Percentiles rank a stretch among this genome's conserved stretches.
Conservation (phyloP, 2,329 filamentous ascomycete genomes). For the Cercospora berteroae region DNA sequence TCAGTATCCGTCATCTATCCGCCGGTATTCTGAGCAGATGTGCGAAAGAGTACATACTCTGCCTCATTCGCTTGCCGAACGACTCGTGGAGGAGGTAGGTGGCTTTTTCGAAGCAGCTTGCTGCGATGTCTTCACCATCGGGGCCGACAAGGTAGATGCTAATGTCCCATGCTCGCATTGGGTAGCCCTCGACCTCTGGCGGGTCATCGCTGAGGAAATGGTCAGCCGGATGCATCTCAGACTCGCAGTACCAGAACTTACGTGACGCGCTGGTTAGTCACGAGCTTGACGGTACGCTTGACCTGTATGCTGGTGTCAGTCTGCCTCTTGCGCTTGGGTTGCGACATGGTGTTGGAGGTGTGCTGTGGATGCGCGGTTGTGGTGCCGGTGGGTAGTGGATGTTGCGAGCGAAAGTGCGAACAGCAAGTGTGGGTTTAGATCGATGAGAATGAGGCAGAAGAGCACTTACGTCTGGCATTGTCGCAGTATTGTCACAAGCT, state of each 20-base stretch:
- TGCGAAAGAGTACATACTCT: constrained; percentile 43
- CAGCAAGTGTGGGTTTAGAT: background rate
- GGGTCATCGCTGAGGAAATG: constrained; percentile 64
- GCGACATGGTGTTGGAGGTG: constrained; percentile 10
- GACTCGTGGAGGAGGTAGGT: constrained; percentile 92
- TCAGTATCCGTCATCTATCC: constrained; percentile 8
- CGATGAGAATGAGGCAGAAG: background rate
- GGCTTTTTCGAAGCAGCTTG: constrained; percentile 85
- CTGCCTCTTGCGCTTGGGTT: constrained; percentile 9
- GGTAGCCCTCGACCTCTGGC: constrained; percentile 79
- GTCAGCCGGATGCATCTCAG: constrained; percentile 18
- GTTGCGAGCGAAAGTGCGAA: background rate
- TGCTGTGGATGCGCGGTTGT: background rate
- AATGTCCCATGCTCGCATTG: constrained; percentile 90
- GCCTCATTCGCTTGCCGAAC: constrained; percentile 75
- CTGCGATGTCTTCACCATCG: constrained; percentile 77
- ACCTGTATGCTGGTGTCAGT: constrained; percentile 22
- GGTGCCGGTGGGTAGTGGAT: background rate
- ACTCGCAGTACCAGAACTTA: constrained; percentile 48
- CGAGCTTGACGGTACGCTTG: constrained; percentile 86
- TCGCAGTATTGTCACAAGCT: constrained; percentile 2
- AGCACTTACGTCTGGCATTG: constrained; percentile 42
- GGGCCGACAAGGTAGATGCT: constrained; percentile 81
- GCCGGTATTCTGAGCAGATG: too few species aligned
- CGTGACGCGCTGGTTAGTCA: constrained; percentile 89